Evolutionary conservation across 331 rosid species (phyloP).

Genomic region (Rosa hybrid): DNA sequence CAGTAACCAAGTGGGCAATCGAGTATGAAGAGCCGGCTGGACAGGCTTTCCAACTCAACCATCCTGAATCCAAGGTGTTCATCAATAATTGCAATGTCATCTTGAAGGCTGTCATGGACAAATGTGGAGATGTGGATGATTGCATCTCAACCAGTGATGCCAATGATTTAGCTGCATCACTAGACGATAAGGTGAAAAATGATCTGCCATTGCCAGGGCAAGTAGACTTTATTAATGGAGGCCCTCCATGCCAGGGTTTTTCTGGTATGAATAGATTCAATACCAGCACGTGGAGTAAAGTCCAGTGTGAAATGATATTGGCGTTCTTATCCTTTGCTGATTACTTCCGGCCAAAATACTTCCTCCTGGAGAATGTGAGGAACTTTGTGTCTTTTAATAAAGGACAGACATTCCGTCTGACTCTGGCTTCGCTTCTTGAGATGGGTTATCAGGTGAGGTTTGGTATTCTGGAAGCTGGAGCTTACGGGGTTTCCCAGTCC

Average conservation of each 20-base stretch:
- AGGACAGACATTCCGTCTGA: conserved; percentile 89
- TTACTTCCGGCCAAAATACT: conserved; percentile 96
- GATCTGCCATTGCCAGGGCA: conserved; percentile 84
- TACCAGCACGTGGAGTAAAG: conserved; percentile 95
- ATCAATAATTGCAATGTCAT: conserved; percentile 87
- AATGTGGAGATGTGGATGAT: conserved; percentile 84
- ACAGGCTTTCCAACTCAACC: conserved; percentile 82
- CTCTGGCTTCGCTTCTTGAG: conserved; percentile 93
- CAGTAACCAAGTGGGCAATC: conserved; percentile 95
- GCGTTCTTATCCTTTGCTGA: conserved; percentile 97
- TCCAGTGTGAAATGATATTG: conserved; percentile 96
- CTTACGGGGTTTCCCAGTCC: conserved; percentile 95
- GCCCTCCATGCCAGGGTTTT: conserved; percentile 99
- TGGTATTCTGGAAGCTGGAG: conserved; percentile 96
- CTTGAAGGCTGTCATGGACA: conserved; percentile 93
- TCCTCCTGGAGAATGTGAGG: conserved; percentile 95
- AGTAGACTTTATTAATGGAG: conserved; percentile 98
- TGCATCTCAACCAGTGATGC: conserved; percentile 88
- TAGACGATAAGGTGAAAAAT: conserved; percentile 56
- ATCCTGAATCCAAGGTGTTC: conserved; percentile 76
- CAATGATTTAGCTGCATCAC: conserved; percentile 61
- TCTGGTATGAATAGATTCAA: conserved; percentile 98
- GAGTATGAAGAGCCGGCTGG: conserved; percentile 99
- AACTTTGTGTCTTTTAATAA: conserved; percentile 88
- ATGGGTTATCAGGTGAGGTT: conserved; percentile 99